Base-by-base conservation (phyloP, 345 rosid species). In the Euclidium syriacum region DNA sequence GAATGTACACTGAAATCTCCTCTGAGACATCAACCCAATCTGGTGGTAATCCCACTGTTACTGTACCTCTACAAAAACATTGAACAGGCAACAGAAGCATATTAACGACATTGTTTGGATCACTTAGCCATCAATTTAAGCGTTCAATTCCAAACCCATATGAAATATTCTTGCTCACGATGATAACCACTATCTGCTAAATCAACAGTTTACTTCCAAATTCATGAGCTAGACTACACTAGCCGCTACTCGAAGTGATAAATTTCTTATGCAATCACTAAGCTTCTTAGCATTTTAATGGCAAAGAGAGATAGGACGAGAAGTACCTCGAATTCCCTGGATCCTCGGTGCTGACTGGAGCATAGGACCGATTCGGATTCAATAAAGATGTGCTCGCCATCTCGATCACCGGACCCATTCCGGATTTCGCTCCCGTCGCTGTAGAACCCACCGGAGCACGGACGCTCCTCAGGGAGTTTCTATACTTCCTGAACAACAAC, bases 21-120 rank as follows among this genome's bases (percentile, higher is more conserved):
- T 90, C 96, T 8, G 99, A 90, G 17, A 88, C 83, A 80, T 88
- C 95, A 51, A 95, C 97, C 99, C 97, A 90, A 71, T 84, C 86
- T 25, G 97, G 99, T 7, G 96, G 99, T 56, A 95, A 72, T 55
- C 97, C 92, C 41, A 86, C 83, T 38, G 95, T 78, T 58, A 77
- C 47, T 52, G 83, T 85, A 73, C 89, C 96, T 58, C 78, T 90
- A 89, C 84, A 25, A 35, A 25, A 14, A 14, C 58, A 56, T 10
- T 2, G 11, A 59, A 43, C 20, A 41, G 20, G 16, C 61, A 32
- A 52, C 33, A 52, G 5, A 10, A 41, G 15, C 23, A 8, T 20
- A 19, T 26, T 29, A 60, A 14, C 55, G 20, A 24, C 17, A 15
- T 2, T 16, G 22, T 24, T 6, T n/a, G n/a, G 35, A 34, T 9